Evolutionary conservation across 2,329 filamentous ascomycete species (phyloP).

Genomic region (Sporothrix variecibatus): DNA sequence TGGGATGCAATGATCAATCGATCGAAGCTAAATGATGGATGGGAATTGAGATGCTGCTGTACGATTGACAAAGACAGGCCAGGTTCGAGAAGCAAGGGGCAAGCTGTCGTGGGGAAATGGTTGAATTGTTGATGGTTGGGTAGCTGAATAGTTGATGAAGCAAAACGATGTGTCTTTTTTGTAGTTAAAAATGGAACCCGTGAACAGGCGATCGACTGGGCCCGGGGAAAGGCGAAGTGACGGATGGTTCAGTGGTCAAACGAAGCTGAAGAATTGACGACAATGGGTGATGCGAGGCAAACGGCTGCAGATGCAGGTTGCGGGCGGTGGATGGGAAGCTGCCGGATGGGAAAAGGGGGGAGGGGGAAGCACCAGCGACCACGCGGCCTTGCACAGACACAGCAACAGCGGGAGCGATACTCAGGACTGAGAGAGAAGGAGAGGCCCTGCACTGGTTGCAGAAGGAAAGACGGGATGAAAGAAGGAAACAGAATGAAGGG

Average conservation of each 20-base stretch:
- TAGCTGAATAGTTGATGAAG: background rate
- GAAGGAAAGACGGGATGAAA: slow-evolving; percentile 20
- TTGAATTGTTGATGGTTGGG: background rate
- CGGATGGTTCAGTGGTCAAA: background rate
- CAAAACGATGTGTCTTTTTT: background rate
- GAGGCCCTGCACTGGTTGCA: background rate
- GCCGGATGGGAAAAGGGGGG: background rate
- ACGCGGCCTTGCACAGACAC: slow-evolving; percentile 16
- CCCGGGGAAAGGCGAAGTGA: background rate
- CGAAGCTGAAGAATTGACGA: background rate
- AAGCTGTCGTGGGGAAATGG: background rate
- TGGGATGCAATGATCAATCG: background rate
- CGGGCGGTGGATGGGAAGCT: background rate
- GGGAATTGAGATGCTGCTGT: background rate
- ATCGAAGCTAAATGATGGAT: background rate
- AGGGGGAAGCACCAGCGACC: slow-evolving; percentile 1
- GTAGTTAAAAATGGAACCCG: background rate
- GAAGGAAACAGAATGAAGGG: slow-evolving; percentile 7
- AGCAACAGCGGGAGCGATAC: slow-evolving; percentile 11
- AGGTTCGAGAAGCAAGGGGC: background rate
- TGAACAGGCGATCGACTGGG: background rate
- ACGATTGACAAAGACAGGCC: background rate
- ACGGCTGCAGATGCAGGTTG: background rate
- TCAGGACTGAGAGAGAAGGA: background rate
- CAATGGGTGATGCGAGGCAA: background rate